Evolutionary conservation across 1,284 basidiomycete species (phyloP).

Genomic region (Pseudozyma tsukubaensis): DNA sequence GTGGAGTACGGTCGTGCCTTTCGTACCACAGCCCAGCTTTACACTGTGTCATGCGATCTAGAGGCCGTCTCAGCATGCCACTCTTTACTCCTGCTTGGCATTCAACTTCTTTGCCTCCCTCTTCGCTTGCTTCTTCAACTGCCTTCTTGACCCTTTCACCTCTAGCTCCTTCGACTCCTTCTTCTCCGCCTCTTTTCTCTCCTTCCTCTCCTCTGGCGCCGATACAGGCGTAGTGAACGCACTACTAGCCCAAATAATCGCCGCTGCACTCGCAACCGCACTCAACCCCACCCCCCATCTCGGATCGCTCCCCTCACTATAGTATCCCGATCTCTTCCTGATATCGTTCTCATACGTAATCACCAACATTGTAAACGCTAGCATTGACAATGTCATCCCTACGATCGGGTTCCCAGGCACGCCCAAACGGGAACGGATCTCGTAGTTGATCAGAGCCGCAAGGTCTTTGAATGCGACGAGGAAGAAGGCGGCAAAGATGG

Average conservation of each 20-base stretch:
- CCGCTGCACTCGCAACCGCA: conserved; percentile 16
- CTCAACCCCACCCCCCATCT: conserved; percentile 26
- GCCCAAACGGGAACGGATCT: conserved; percentile 18
- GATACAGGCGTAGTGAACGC: conserved; percentile 15
- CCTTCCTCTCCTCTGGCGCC: conserved; percentile 11
- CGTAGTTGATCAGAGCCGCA: conserved; percentile 37
- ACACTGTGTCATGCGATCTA: no score
- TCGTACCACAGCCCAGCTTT: no score
- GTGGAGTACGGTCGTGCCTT: no score
- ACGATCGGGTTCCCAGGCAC: conserved; percentile 31
- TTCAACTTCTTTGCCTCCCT: conserved; percentile 34
- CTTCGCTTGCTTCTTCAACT: conserved; percentile 42
- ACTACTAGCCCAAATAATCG: conserved; percentile 35
- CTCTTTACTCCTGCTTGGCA: conserved; percentile 15
- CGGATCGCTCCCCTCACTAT: conserved; percentile 32
- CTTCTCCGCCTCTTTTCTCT: not conserved
- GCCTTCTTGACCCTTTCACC: conserved; percentile 18
- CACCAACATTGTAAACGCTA: conserved; percentile 31
- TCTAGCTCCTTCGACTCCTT: not conserved
- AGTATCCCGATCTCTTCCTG: conserved; percentile 37
- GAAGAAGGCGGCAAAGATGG: conserved; percentile 29
- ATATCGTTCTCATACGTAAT: conserved; percentile 48
- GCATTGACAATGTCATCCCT: conserved; percentile 20
- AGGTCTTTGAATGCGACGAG: conserved; percentile 41
- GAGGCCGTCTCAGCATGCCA: no score